Percentiles rank a stretch among this genome's conserved stretches.
phyloP scores from a whole-genome alignment of 2,329 filamentous ascomycete species.

The Alternaria sp. region DNA sequence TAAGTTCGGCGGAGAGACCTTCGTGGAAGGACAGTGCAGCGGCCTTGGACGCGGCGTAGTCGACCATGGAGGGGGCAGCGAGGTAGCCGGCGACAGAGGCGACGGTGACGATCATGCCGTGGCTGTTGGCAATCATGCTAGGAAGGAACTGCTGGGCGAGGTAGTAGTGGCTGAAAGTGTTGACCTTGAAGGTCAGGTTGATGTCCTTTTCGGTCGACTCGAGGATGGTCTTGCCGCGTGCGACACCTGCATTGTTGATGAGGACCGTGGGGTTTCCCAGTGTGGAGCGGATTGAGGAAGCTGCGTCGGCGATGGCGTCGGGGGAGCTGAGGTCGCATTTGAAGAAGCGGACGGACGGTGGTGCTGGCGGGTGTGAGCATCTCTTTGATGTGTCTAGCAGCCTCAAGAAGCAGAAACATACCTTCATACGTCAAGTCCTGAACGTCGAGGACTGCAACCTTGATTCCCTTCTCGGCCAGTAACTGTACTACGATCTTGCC shows the following conservation, averaged over 20 bases:
- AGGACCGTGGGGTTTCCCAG: conserved; percentile 74
- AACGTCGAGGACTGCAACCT: conserved; percentile 76
- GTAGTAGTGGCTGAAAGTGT: conserved; percentile 73
- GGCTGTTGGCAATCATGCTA: conserved; percentile 68
- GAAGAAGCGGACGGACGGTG: conserved; percentile 70
- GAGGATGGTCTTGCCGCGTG: conserved; percentile 69
- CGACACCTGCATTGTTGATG: conserved; percentile 76
- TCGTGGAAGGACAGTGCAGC: conserved; percentile 75
- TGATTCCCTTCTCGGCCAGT: conserved; percentile 71
- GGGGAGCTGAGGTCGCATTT: conserved; percentile 74
- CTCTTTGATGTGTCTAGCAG: background rate
- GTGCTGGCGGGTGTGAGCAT: conserved; percentile 44
- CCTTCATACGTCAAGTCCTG: conserved; percentile 66
- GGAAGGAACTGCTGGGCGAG: conserved; percentile 74
- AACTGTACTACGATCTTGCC: conserved; percentile 71
- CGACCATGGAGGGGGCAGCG: conserved; percentile 69
- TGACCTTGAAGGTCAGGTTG: conserved; percentile 75
- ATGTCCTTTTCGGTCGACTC: conserved; percentile 66
- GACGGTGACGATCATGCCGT: conserved; percentile 78
- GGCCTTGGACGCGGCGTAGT: conserved; percentile 73
- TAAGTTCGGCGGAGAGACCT: conserved; percentile 55
- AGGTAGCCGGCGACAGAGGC: conserved; percentile 71
- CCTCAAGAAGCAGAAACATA: conserved; percentile 18
- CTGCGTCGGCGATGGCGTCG: conserved; percentile 62
- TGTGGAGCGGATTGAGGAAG: conserved; percentile 61